Conservation (phyloP, 192 early-diverging fungal genomes). For the Martensiomyces pterosporus region DNA sequence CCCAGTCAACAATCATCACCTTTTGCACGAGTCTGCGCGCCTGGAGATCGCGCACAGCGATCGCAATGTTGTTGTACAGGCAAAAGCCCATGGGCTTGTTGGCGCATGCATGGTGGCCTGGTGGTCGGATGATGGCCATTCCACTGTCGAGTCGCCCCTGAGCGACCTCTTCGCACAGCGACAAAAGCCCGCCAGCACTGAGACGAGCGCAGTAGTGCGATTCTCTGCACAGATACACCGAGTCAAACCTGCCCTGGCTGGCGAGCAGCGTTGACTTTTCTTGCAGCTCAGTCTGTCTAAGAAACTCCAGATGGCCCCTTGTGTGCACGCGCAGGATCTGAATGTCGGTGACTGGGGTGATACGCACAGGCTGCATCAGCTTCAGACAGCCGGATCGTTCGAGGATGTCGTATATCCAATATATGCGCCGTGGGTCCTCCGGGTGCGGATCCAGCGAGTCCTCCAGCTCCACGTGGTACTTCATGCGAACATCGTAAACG, state of each 20-base stretch:
- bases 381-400: constrained; percentile 44
- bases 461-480: constrained; percentile 56
- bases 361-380: constrained; percentile 29
- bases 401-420: constrained; percentile 59
- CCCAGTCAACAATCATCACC: constrained; percentile 91
- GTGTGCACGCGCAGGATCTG: constrained; percentile 55
- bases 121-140: constrained; percentile 86
- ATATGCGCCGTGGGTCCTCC: constrained; percentile 71
- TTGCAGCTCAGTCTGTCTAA: constrained; percentile 46
- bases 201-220: constrained; percentile 62
- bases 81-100: constrained; percentile 83
- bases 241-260: constrained; percentile 52
- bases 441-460: constrained; percentile 65
- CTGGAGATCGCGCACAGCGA: constrained; percentile 67
- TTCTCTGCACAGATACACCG: constrained; percentile 66
- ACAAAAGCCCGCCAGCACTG: constrained; percentile 72
- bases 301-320: constrained; percentile 34
- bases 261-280: constrained; percentile 49
- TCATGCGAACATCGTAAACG: constrained; percentile 61
- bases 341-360: constrained; percentile 10
- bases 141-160: constrained; percentile 64
- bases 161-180: constrained; percentile 67
- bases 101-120: constrained; percentile 88
- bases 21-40: constrained; percentile 41
- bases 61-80: constrained; percentile 83